Evolutionary conservation across 2,329 filamentous ascomycete genomes (phyloP).

Genomic region (Colletotrichum abscissum): DNA sequence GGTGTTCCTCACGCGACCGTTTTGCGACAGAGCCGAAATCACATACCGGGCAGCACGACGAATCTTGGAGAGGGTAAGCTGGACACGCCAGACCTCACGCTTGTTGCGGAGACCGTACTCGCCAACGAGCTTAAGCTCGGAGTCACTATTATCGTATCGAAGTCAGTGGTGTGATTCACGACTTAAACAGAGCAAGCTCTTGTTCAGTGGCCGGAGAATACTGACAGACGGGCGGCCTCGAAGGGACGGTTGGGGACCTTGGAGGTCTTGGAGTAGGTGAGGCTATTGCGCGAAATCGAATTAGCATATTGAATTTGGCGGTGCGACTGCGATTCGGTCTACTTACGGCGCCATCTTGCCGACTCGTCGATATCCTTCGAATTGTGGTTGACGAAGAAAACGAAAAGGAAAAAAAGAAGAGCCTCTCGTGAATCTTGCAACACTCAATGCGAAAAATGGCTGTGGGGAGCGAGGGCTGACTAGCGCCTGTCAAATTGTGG

Average conservation of each 20-base stretch:
- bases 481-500: not conserved
- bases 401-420: slow-evolving; percentile 28
- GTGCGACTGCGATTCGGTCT: not conserved
- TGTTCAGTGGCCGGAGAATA: slow-evolving; percentile 95
- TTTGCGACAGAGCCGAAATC: not conserved
- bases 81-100: slow-evolving; percentile 99
- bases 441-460: not conserved
- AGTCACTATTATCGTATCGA: slow-evolving; percentile 78
- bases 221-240: slow-evolving; percentile 99
- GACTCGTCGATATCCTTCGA: slow-evolving; percentile 42
- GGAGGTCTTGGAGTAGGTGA: slow-evolving; percentile 98
- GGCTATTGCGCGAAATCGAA: slow-evolving; percentile 41
- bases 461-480: slow-evolving; percentile 13
- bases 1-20: not conserved
- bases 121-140: slow-evolving; percentile 99
- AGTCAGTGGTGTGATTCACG: slow-evolving; percentile 78
- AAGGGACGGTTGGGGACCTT: slow-evolving; percentile 98
- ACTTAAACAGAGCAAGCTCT: slow-evolving; percentile 99
- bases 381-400: slow-evolving; percentile 37
- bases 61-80: slow-evolving; percentile 99
- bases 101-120: slow-evolving; percentile 99
- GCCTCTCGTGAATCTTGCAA: slow-evolving; percentile 15
- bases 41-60: slow-evolving; percentile 99
- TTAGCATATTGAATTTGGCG: slow-evolving; percentile 32
- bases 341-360: slow-evolving; percentile 58